Percentiles rank a stretch among this genome's conserved stretches.
Conservation (phyloP, 257 asterid genomes). For the Ehretia macrophylla region DNA sequence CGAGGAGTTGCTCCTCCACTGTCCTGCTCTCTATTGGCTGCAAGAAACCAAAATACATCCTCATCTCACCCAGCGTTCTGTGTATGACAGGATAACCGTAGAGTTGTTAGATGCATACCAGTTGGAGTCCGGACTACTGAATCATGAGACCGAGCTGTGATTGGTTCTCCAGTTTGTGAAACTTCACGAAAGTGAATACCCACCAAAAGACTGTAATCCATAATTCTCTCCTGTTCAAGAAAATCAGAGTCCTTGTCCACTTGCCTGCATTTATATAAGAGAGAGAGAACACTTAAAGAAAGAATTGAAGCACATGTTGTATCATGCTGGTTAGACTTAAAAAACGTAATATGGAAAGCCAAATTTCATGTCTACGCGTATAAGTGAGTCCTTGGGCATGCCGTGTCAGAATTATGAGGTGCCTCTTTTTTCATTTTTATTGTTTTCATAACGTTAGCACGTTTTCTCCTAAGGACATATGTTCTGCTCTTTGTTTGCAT, state of each 20-base stretch:
- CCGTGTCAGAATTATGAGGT: too few relatives aligned
- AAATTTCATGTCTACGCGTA: too few relatives aligned
- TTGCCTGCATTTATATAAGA: conserved; percentile 50
- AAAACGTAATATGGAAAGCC: background rate
- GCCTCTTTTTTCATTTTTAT: too few relatives aligned
- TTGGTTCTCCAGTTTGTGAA: conserved; percentile 58
- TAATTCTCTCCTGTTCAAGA: conserved; percentile 89
- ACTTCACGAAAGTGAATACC: conserved; percentile 81
- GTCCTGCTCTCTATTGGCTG: conserved; percentile 30
- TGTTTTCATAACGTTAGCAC: too few relatives aligned
- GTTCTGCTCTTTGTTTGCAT: background rate
- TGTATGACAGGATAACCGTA: background rate
- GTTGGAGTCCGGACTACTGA: conserved; percentile 24
- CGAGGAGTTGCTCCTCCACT: conserved; percentile 32
- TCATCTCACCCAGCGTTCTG: background rate
- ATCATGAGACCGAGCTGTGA: conserved; percentile 23
- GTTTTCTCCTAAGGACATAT: too few relatives aligned
- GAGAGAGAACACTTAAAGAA: background rate
- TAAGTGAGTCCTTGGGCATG: too few relatives aligned
- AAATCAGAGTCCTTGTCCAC: conserved; percentile 85
- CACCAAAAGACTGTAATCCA: conserved; percentile 90
- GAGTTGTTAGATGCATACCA: conserved; percentile 25
- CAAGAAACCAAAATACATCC: background rate
- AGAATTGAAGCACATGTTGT: too few relatives aligned
- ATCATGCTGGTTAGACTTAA: too few relatives aligned